Percentiles rank a stretch among this genome's conserved stretches.
Conservation (phyloP, 352 stramenopile genomes). For the Globisporangium alternatum region DNA sequence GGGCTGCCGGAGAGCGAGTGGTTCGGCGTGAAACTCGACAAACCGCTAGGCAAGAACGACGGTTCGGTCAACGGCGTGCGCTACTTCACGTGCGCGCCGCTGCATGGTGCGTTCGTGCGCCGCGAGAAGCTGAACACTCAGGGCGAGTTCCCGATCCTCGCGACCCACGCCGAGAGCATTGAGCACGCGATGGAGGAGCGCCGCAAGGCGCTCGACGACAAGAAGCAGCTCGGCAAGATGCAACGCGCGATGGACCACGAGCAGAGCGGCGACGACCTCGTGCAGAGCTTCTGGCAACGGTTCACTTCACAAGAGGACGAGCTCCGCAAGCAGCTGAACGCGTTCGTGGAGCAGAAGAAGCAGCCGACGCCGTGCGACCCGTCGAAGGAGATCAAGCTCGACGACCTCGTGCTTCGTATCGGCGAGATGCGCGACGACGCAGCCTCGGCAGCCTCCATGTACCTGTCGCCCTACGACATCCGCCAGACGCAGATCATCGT, state of each 20-base stretch:
- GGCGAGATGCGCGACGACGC: slow-evolving; percentile 56
- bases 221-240: slow-evolving; percentile 23
- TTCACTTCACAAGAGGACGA: slow-evolving; percentile 55
- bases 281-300: slow-evolving; percentile 58
- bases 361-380: slow-evolving; percentile 39
- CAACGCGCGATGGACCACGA: slow-evolving; percentile 31
- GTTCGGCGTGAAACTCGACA: slow-evolving; percentile 72
- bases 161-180: slow-evolving; percentile 50
- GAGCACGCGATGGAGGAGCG: slow-evolving; percentile 47
- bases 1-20: slow-evolving; percentile 59
- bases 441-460: slow-evolving; percentile 67
- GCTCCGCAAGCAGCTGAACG: slow-evolving; percentile 42
- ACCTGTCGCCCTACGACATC: slow-evolving; percentile 85
- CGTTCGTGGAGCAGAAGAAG: slow-evolving; percentile 63
- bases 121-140: slow-evolving; percentile 51
- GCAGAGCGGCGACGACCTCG: slow-evolving; percentile 46
- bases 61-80: slow-evolving; percentile 40
- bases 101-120: slow-evolving; percentile 70
- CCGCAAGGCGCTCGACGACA: slow-evolving; percentile 36
- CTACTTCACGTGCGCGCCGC: slow-evolving; percentile 61
- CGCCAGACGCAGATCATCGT: slow-evolving; percentile 75
- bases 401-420: slow-evolving; percentile 46
- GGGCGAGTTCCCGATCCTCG: slow-evolving; percentile 51
- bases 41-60: slow-evolving; percentile 76
- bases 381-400: slow-evolving; percentile 42